Percentiles rank a stretch among this genome's conserved stretches.
These are phyloP conservation scores for Fraxinus latifolia DNA, from an alignment of 305 asterid species.

Conservation along the genomic window DNA sequence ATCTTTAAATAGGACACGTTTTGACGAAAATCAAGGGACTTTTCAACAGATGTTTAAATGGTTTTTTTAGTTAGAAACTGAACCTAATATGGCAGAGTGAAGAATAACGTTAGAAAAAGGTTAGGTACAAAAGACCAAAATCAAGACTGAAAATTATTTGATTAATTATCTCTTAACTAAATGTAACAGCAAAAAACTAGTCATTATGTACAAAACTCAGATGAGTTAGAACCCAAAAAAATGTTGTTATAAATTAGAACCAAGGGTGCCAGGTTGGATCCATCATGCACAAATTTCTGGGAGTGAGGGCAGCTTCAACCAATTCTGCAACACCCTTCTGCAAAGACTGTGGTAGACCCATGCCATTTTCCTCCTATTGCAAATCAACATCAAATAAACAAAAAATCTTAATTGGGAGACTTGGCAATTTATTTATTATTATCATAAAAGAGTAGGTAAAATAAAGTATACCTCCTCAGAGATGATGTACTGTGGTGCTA, in stretches of 20 bases:
- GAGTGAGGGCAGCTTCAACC: slow-evolving; percentile 88
- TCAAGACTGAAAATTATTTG: neutral
- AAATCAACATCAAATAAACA: neutral
- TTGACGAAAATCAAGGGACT: neutral
- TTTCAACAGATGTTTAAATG: neutral
- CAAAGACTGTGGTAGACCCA: slow-evolving; percentile 93
- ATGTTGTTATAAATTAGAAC: neutral
- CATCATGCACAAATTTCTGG: slow-evolving; percentile 98
- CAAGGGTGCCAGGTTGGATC: slow-evolving; percentile 89
- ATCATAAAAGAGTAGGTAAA: neutral
- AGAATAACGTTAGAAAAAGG: neutral
- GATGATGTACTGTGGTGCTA: slow-evolving; percentile 67
- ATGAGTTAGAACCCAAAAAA: neutral
- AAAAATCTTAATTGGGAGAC: neutral
- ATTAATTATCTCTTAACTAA: neutral
- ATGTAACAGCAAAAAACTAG: neutral
- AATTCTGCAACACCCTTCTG: slow-evolving; percentile 92
- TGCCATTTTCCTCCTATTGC: slow-evolving; percentile 73
- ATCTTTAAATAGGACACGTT: neutral
- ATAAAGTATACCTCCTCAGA: slow-evolving; percentile 51
- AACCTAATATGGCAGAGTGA: neutral
- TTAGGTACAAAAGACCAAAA: neutral
- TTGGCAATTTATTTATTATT: neutral
- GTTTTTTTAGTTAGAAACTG: no score
- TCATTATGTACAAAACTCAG: neutral